Base-by-base conservation (phyloP, 192 early-diverging fungal species). In the Haplosporangium gracile region DNA sequence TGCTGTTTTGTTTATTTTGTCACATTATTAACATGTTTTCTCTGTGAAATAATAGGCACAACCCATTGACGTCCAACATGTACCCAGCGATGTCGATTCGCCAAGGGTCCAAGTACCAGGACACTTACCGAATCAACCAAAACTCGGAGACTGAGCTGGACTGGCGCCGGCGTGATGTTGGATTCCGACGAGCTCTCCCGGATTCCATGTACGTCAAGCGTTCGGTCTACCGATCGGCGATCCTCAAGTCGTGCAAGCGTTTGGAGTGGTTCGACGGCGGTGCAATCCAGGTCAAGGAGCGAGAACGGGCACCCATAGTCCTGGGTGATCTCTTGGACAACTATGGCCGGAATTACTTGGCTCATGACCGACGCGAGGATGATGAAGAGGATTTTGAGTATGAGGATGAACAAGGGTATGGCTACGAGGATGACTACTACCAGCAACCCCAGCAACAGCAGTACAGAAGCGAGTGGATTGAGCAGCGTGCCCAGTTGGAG, bases 21-120 rank as follows among this genome's bases (percentile, higher is more conserved):
- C 22, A 32, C 29, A 34, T 26, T 13, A 15, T 68, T 42, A 42
- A 71, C n/a, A 71, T 70, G 51, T 20, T 42, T 55, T 74, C 15
- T 4, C 26, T 68, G 3, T 18, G 8, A 40, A 10, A 16, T 2
- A 43, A 24, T 26, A 76, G 81, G 70, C 84, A 86, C 42, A 86
- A 86, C 42, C 84, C 79, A 3, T 51, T 86, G 60, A 86, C 84
- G 2, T 86, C 84, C 26, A 86, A 86, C 43, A 86, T 86, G 84
- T 86, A 86, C 68, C 84, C 84, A 39, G 84, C 79, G n/a, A 86
- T 86, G 84, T 86, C 84, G 39, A 71, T 86, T 79, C 74, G 79
- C 15, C 79, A 86, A 38, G 84, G 84, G 1, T 86, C 84, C 47
- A 80, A 81, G 60, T 86, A 86, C 65, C 84, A 86, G 75, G 84